Evolutionary conservation across 2,329 filamentous ascomycete genomes (phyloP).

Genomic region (Microdochium bolleyi): DNA sequence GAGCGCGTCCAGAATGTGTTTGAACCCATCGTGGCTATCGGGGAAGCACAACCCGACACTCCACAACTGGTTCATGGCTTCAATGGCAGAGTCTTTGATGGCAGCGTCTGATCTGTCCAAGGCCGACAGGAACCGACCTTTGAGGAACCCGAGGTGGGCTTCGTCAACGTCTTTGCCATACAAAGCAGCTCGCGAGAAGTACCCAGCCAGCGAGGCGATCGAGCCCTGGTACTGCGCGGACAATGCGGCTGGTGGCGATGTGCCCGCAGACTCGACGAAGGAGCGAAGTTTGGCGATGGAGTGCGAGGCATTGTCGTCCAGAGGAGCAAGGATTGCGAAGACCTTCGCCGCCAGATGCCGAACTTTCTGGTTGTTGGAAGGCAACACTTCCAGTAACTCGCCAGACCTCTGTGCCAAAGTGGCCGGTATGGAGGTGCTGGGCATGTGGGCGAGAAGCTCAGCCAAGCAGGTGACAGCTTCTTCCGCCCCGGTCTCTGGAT

Average conservation of each 20-base stretch:
- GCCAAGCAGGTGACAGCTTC: slow-evolving; percentile 17
- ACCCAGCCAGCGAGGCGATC: slow-evolving; percentile 16
- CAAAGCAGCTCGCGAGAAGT: slow-evolving; percentile 14
- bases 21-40: slow-evolving; percentile 32
- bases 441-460: slow-evolving; percentile 19
- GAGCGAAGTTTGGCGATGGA: slow-evolving; percentile 26
- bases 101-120: neutral
- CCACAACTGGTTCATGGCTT: slow-evolving; percentile 22
- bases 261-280: slow-evolving; percentile 11
- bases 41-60: slow-evolving; percentile 17
- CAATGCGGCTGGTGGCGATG: slow-evolving; percentile 14
- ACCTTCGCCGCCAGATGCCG: slow-evolving; percentile 60
- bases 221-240: slow-evolving; percentile 22
- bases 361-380: slow-evolving; percentile 64
- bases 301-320: slow-evolving; percentile 37
- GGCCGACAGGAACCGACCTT: neutral
- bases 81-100: slow-evolving; percentile 17
- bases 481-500: slow-evolving; percentile 24
- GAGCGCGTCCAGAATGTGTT: slow-evolving; percentile 55
- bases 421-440: slow-evolving; percentile 17
- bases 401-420: slow-evolving; percentile 34
- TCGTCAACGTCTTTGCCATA: slow-evolving; percentile 16
- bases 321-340: slow-evolving; percentile 70
- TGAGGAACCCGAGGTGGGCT: slow-evolving; percentile 11
- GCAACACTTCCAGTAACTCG: slow-evolving; percentile 51